Evolutionary conservation across 305 asterid genomes (phyloP).

Genomic region (Nicotiana rustica): DNA sequence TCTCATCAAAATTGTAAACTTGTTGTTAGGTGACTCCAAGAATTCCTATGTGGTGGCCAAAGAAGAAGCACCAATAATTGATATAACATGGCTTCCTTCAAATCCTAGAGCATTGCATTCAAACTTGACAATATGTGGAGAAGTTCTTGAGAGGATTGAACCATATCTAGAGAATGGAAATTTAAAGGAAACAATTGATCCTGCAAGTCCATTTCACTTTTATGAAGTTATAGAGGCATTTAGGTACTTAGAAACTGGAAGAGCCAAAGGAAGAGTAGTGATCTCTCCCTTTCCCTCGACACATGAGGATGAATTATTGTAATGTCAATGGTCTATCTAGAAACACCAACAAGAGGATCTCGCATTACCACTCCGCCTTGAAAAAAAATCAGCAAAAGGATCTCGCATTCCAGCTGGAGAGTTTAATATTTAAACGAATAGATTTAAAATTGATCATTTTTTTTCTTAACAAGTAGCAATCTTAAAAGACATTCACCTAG

Average conservation of each 20-base stretch:
- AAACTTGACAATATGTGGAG: slow-evolving; percentile 62
- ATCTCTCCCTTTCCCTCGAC: slow-evolving; percentile 47
- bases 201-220: slow-evolving; percentile 43
- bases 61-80: slow-evolving; percentile 54
- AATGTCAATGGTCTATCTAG: neutral
- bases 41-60: slow-evolving; percentile 58
- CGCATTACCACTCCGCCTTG: too few species aligned
- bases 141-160: slow-evolving; percentile 54
- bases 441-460: too few species aligned
- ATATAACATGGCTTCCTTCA: slow-evolving; percentile 79
- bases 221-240: slow-evolving; percentile 58
- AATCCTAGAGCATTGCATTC: slow-evolving; percentile 60
- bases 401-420: too few species aligned
- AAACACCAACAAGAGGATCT: too few species aligned
- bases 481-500: too few species aligned
- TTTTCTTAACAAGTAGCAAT: too few species aligned
- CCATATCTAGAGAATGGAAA: slow-evolving; percentile 62
- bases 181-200: slow-evolving; percentile 67
- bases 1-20: neutral
- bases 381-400: too few species aligned
- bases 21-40: slow-evolving; percentile 58
- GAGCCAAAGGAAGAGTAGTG: slow-evolving; percentile 70
- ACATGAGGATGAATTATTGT: neutral
- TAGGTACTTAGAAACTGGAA: slow-evolving; percentile 64
- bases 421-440: too few species aligned